These are phyloP conservation scores for Colletotrichum sp. DNA, from an alignment of 2,329 filamentous ascomycete species.

Conservation along the genomic window DNA sequence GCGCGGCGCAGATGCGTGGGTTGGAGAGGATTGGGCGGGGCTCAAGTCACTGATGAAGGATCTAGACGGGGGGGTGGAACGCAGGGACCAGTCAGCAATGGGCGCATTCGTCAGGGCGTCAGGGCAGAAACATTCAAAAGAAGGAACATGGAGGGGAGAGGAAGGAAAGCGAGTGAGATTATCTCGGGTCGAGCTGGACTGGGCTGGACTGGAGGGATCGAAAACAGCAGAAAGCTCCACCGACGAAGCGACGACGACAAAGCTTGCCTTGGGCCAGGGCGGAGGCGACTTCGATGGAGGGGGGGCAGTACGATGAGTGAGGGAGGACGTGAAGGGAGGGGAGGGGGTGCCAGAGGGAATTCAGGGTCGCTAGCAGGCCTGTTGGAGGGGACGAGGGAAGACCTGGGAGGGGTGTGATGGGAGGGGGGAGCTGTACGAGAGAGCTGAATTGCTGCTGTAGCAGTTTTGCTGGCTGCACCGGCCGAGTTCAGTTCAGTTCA, in stretches of 20 bases:
- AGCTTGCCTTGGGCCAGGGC: conserved; percentile 15
- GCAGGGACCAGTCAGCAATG: conserved; percentile 20
- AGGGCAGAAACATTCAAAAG: conserved; percentile 20
- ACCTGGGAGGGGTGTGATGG: not conserved
- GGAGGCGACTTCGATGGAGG: not conserved
- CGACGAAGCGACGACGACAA: conserved; percentile 17
- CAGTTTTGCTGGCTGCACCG: not conserved
- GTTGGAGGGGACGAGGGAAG: not conserved
- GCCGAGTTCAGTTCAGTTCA: not conserved
- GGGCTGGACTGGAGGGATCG: conserved; percentile 13
- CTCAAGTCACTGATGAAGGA: conserved; percentile 36
- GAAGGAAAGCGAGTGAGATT: not conserved
- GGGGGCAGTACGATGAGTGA: not conserved
- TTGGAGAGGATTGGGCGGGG: conserved; percentile 41
- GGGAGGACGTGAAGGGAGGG: not conserved
- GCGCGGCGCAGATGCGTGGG: conserved; percentile 48
- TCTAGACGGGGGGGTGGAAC: conserved; percentile 26
- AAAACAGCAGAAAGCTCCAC: conserved; percentile 17
- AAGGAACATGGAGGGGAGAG: conserved; percentile 6
- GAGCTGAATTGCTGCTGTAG: not conserved
- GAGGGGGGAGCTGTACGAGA: not conserved
- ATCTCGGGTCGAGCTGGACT: conserved; percentile 1
- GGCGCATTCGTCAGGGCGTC: not conserved
- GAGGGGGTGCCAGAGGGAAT: not conserved
- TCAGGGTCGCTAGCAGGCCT: not conserved